phyloP scores from a whole-genome alignment of 2,329 filamentous ascomycete species.

The Penicillium sp. region DNA sequence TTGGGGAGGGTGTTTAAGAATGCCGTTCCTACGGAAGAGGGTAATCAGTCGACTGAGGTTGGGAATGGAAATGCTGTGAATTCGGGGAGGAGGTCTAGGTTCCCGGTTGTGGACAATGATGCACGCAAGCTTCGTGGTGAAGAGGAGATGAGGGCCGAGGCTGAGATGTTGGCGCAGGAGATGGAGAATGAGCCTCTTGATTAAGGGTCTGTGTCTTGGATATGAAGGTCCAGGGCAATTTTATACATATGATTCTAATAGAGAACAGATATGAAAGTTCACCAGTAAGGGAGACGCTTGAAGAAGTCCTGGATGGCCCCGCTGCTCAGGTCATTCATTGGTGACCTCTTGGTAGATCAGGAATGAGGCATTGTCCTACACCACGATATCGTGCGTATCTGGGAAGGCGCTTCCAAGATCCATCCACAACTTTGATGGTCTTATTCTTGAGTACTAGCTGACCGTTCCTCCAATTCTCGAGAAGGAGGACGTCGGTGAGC shows the following conservation, averaged over 20 bases:
- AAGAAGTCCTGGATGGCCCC: neutral
- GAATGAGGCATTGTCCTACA: neutral
- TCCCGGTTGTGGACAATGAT: constrained; percentile 71
- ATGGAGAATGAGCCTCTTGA: constrained; percentile 40
- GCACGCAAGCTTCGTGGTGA: constrained; percentile 65
- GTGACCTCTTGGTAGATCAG: neutral
- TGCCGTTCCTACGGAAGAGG: constrained; percentile 26
- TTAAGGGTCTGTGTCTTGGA: constrained; percentile 10
- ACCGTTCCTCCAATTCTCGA: neutral
- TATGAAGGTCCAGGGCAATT: neutral
- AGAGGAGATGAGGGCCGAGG: constrained; percentile 79
- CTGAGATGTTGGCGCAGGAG: constrained; percentile 56
- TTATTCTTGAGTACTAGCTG: too few species aligned
- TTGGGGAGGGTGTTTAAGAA: constrained; percentile 70
- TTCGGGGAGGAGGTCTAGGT: constrained; percentile 57
- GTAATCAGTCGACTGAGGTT: constrained; percentile 14
- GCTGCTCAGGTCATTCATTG: neutral
- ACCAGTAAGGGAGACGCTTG: neutral
- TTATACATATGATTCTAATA: neutral
- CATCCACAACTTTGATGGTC: neutral
- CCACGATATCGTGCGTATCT: neutral
- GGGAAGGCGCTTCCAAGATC: neutral
- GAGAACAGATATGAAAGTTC: neutral
- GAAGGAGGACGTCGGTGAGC: neutral
- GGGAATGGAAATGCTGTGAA: constrained; percentile 22